A percentile compares a stretch with the other conserved stretches of the same genome.
Evolutionary conservation across 176 grass and related monocot species (phyloP).

Genomic region (Oryza punctata): DNA sequence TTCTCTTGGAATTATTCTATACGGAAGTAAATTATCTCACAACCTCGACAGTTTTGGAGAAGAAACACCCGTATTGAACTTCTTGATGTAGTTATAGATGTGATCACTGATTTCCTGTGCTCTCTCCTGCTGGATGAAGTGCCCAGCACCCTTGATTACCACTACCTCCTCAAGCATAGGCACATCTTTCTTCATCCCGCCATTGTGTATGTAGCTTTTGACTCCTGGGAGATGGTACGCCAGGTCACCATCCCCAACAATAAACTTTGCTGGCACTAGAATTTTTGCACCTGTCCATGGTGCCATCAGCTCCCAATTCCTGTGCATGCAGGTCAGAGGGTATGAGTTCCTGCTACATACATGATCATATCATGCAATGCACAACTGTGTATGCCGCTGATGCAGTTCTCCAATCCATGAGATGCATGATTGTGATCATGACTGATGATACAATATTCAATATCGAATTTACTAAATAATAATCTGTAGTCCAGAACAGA

Average conservation of each 20-base stretch:
- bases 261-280: constrained; percentile 62
- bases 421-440: background rate
- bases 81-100: constrained; percentile 53
- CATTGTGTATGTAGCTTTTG: constrained; percentile 57
- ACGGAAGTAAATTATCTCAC: background rate
- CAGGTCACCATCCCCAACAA: constrained; percentile 64
- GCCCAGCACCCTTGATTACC: constrained; percentile 38
- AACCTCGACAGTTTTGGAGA: constrained; percentile 14
- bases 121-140: constrained; percentile 55
- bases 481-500: background rate
- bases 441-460: background rate
- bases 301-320: constrained; percentile 71
- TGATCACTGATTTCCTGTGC: constrained; percentile 43
- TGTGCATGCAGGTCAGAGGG: constrained; percentile 4
- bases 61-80: background rate
- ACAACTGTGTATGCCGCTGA: background rate
- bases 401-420: background rate
- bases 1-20: background rate
- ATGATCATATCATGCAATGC: background rate
- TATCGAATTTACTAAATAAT: background rate
- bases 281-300: constrained; percentile 62
- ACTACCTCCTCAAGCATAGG: constrained; percentile 51
- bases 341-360: background rate
- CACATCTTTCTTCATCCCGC: constrained; percentile 58
- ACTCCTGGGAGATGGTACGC: constrained; percentile 56